Evolutionary conservation across 2,329 filamentous ascomycete genomes (phyloP).

Genomic region (Camptophora hylomeconis): DNA sequence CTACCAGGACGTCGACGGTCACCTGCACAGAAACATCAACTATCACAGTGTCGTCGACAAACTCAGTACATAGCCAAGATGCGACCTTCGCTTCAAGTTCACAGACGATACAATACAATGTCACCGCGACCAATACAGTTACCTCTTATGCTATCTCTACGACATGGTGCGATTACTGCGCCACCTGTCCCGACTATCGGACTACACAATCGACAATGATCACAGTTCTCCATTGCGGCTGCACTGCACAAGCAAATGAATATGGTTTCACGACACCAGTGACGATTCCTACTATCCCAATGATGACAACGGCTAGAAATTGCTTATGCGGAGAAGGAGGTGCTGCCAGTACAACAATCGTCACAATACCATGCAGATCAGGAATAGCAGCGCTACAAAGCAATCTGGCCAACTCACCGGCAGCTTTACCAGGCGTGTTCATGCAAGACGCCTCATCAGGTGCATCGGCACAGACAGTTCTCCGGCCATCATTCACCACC

Average conservation of each 20-base stretch:
- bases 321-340: constrained; percentile 1
- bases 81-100: neutral
- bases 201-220: constrained; percentile 10
- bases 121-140: constrained; percentile 4
- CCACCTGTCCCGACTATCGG: constrained; percentile 7
- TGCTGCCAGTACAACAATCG: constrained; percentile 6
- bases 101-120: constrained; percentile 2
- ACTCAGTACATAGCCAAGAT: constrained; percentile 1
- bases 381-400: neutral
- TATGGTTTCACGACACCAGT: neutral
- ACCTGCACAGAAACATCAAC: constrained; percentile 1
- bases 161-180: constrained; percentile 12
- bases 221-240: constrained; percentile 12
- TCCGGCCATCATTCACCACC: too few species aligned
- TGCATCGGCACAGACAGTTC: too few species aligned
- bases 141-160: constrained; percentile 13
- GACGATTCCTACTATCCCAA: constrained; percentile 8
- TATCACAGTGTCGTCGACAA: neutral
- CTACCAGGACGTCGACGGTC: constrained; percentile 1
- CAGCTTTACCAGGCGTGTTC: too few species aligned
- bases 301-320: constrained; percentile 10
- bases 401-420: neutral
- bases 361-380: constrained; percentile 8
- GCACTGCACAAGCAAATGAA: constrained; percentile 6
- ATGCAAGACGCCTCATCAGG: too few species aligned